phyloP scores from a whole-genome alignment of 2,329 filamentous ascomycete species.

The Botrytis tulipae region DNA sequence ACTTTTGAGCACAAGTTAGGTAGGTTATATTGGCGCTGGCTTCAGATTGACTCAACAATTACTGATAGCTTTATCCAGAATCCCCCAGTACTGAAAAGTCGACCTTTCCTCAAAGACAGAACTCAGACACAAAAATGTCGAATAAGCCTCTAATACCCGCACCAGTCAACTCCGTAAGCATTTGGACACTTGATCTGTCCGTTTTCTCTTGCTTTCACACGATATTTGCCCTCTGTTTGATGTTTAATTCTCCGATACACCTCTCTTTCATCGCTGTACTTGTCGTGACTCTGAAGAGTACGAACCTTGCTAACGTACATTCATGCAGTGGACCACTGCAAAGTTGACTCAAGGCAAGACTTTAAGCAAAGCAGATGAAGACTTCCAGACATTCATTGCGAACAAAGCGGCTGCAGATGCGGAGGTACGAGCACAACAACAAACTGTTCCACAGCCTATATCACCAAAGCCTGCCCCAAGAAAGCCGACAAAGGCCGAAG shows the following conservation, averaged over 20 bases:
- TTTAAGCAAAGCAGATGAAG: slow-evolving; percentile 19
- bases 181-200: background rate
- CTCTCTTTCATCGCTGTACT: background rate
- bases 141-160: slow-evolving; percentile 15
- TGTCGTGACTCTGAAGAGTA: background rate
- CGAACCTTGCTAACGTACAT: background rate
- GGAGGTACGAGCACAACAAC: background rate
- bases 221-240: background rate
- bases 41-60: background rate
- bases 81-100: background rate
- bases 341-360: slow-evolving; percentile 1
- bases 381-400: slow-evolving; percentile 16
- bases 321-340: slow-evolving; percentile 11
- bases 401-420: background rate
- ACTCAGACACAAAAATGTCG: slow-evolving; percentile 5
- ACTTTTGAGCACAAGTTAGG: background rate
- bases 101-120: background rate
- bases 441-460: background rate
- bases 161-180: slow-evolving; percentile 9
- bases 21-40: background rate
- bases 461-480: background rate
- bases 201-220: background rate
- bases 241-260: background rate
- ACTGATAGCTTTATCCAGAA: slow-evolving; percentile 7
- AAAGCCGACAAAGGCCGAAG: background rate